A percentile compares a stretch with the other conserved stretches of the same genome.
These are phyloP conservation scores for Arthrobotrys entomopaga DNA, from an alignment of 2,329 filamentous ascomycete species.

Conservation along the genomic window DNA sequence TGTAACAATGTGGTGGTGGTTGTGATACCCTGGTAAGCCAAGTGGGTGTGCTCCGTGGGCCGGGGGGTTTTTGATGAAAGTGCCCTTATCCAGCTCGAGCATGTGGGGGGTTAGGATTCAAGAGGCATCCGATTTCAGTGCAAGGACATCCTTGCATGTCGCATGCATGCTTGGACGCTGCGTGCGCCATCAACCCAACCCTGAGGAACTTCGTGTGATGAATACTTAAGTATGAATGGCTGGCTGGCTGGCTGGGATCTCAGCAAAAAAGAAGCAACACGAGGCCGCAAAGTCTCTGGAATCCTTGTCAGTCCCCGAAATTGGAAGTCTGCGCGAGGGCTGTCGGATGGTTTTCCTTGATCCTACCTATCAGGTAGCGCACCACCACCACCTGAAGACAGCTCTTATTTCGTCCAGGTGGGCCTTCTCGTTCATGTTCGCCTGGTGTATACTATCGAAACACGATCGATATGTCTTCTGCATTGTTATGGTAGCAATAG, in stretches of 20 bases:
- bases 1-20: slow-evolving; percentile 24
- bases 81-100: background rate
- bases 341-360: slow-evolving; percentile 41
- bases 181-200: slow-evolving; percentile 13
- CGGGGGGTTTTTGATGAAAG: background rate
- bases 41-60: slow-evolving; percentile 1
- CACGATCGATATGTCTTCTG: background rate
- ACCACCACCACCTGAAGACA: too few relatives aligned
- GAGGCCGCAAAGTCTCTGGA: slow-evolving; percentile 7
- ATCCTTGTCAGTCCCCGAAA: slow-evolving; percentile 42
- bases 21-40: background rate
- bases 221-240: too few relatives aligned
- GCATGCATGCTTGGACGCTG: background rate
- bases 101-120: slow-evolving; percentile 10
- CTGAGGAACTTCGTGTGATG: too few relatives aligned
- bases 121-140: background rate
- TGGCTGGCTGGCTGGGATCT: slow-evolving; percentile 33
- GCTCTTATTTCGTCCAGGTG: too few relatives aligned
- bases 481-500: background rate
- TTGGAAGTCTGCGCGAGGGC: slow-evolving; percentile 47
- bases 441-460: too few relatives aligned
- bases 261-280: slow-evolving; percentile 30
- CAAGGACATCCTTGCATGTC: slow-evolving; percentile 4
- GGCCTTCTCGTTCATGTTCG: too few relatives aligned
- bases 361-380: too few relatives aligned